Base-by-base conservation (phyloP, 805 yeast genomes). In the Pichia manshurica region DNA sequence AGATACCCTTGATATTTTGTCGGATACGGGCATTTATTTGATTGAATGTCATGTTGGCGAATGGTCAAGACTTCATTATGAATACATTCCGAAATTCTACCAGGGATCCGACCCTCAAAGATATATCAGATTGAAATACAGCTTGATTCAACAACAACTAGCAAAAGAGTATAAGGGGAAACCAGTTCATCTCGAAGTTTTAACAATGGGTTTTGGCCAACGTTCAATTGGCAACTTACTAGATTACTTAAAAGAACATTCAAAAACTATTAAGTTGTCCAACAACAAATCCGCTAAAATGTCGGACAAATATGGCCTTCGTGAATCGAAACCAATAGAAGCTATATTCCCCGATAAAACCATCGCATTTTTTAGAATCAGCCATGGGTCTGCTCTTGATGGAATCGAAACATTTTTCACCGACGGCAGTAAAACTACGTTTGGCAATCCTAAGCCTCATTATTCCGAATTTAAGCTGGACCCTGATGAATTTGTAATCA, bases 361-460 rank as follows among this genome's bases (percentile, higher is more conserved):
- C 6, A 48, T 85, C 2, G 63, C 60, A n/a, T 71, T 70, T 42
- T 74, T 89, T 1, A 73, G 87, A 48, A 74, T 89, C 0, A 83
- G 78, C 53, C 79, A 82, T 54, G 96, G 96, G 2, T 62, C 67
- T 20, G 95, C 95, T 0, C 64, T 93, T 19, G 96, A 90, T 65
- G 98, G 98, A 5, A 56, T 91, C 15, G 78, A 80, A 48, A 73
- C 89, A 31, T 70, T 62, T 54, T 70, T 68, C 23, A 53, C 52
- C n/a, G 60, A 57, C 37, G 53, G 45, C 10, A 45, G 53, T 3
- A 54, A 34, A 12, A 56, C 49, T 4, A 52, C 66, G 12, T 67
- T 81, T 44, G 93, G 91, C 4, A 77, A 77, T 22, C 67, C 70
- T 47, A 81, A 75, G 5, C 54, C 55, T 9, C 70, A 77, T 49